Evolutionary conservation across 441 rosid genomes (phyloP).

Genomic region (Omphalea diandra): DNA sequence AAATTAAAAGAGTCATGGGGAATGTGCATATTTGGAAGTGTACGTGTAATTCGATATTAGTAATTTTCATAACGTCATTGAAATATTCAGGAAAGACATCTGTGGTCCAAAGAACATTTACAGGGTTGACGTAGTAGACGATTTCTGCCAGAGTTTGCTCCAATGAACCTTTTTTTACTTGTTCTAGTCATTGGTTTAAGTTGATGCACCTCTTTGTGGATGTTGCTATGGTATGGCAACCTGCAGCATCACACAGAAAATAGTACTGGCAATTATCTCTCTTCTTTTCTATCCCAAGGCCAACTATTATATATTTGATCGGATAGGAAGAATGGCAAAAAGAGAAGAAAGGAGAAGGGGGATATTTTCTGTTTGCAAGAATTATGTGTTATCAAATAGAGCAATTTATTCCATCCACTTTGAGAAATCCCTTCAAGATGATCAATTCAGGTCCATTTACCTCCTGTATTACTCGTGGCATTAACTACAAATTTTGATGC

Average conservation of each 20-base stretch:
- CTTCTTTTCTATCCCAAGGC: background rate
- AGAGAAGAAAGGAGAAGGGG: too few relatives aligned
- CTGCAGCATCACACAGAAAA: constrained; percentile 4
- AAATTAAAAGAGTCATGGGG: background rate
- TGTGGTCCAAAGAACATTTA: background rate
- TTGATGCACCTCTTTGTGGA: background rate
- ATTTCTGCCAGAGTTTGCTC: background rate
- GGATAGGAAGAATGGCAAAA: background rate
- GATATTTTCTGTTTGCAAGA: too few relatives aligned
- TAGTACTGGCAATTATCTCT: background rate
- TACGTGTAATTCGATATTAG: background rate
- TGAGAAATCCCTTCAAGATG: too few relatives aligned
- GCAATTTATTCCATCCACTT: too few relatives aligned
- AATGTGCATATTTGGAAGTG: background rate
- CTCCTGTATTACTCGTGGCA: background rate
- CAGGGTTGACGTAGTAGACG: background rate
- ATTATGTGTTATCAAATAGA: background rate
- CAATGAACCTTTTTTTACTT: background rate
- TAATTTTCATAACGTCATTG: background rate
- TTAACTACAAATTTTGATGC: background rate
- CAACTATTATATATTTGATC: background rate
- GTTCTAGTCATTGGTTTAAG: background rate
- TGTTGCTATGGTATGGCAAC: background rate
- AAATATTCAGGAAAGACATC: background rate
- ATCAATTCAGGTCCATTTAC: too few relatives aligned